Base-by-base conservation (phyloP, 2,329 filamentous ascomycete genomes). In the Ophiostoma tasmaniense region DNA sequence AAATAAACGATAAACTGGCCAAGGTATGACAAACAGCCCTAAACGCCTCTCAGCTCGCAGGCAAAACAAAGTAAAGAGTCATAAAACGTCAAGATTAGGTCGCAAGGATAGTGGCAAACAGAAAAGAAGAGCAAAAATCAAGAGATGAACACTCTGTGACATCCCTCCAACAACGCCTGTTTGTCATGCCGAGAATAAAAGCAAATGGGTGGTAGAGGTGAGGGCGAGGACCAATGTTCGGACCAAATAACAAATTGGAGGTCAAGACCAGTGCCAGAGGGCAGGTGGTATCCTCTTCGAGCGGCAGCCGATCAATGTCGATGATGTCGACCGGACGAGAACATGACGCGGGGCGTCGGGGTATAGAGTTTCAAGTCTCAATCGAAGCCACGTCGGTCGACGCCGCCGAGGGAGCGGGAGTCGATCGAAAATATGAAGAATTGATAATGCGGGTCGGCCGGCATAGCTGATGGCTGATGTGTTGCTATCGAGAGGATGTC, bases 11-110 rank as follows among this genome's bases (percentile, higher is more conserved):
- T 3, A 33, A 61, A 30, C 50, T 22, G 50, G 50, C 50, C 50
- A 33, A n/a, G 42, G 55, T 39, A 42, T 52, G 20, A 62, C 59
- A 37, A 52, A 64, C 37, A 52, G 14, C 25, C 22, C 30, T 25
- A 33, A 61, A 61, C 55, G 55, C 55, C 55, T 28, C 55, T 61
- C 55, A 61, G 55, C 55, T 61, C 55, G 55, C 55, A 61, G 55
- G 55, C 55, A 61, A 61, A 25, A 28, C 55, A 61, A 61, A 61
- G 14, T 10, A 61, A 62, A 65, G 50, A 59, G 61, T 62, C 30
- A 45, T 55, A 68, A 30, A 55, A 68, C 28, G 42, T 50, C 30
- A 61, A 52, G 13, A 28, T 61, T 61, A 61, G 55, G 25, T 14
- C 8, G 37, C 2, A 39, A 39, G 11, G 22, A 22, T 11, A 28